Evolutionary conservation across 129 eudicot genomes (phyloP).

Genomic region (Lonicera japonica): DNA sequence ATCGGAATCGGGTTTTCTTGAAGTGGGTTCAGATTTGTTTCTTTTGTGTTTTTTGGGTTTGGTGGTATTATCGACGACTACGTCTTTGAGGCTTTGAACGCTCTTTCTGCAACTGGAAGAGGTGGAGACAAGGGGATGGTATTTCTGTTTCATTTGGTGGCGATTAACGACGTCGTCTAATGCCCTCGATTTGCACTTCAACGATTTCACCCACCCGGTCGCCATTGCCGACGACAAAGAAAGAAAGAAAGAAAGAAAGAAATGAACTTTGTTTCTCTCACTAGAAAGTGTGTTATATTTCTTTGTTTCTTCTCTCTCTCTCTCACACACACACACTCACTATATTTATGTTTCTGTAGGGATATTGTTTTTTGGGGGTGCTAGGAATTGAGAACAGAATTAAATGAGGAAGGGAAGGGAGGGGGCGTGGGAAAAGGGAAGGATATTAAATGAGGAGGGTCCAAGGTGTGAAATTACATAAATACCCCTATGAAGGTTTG

Average conservation of each 20-base stretch:
- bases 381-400: constrained; percentile 26
- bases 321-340: too few species aligned
- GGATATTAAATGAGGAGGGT: constrained; percentile 30
- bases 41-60: constrained; percentile 37
- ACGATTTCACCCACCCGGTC: constrained; percentile 76
- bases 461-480: constrained; percentile 6
- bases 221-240: constrained; percentile 37
- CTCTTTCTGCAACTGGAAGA: constrained; percentile 65
- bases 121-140: constrained; percentile 34
- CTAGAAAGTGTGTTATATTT: too few species aligned
- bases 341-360: too few species aligned
- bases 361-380: constrained; percentile 5
- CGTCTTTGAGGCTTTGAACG: constrained; percentile 55
- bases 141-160: constrained; percentile 15
- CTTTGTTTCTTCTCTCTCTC: too few species aligned
- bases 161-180: constrained; percentile 58
- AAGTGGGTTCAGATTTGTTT: constrained; percentile 13
- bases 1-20: constrained; percentile 37
- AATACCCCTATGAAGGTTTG: constrained; percentile 8
- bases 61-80: constrained; percentile 30
- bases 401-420: too few species aligned
- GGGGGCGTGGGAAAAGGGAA: constrained; percentile 32
- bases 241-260: too few species aligned
- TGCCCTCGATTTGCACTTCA: constrained; percentile 83
- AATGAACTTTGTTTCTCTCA: neutral